These are phyloP conservation scores for Akebia trifoliata DNA, from an alignment of 164 flowering plant species.

Conservation along the genomic window DNA sequence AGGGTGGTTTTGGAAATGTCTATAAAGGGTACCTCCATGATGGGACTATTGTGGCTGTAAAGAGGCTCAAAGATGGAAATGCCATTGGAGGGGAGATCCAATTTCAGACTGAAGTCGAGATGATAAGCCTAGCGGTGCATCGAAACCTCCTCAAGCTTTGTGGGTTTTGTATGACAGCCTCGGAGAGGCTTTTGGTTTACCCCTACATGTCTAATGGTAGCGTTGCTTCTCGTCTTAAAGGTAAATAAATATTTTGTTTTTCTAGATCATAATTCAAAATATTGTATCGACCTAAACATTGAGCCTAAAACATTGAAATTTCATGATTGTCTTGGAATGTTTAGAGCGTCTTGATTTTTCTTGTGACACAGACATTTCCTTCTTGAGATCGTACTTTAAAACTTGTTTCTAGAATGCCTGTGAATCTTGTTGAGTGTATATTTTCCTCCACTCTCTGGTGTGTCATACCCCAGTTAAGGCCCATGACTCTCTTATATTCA, in stretches of 20 bases:
- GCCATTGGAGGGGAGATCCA: conserved; percentile 68
- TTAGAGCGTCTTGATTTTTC: too few species aligned
- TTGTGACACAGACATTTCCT: too few species aligned
- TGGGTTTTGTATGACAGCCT: conserved; percentile 64
- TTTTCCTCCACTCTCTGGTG: too few species aligned
- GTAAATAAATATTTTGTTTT: conserved; percentile 18
- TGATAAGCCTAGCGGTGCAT: conserved; percentile 82
- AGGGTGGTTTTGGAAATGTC: conserved; percentile 76
- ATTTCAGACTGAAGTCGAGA: conserved; percentile 81
- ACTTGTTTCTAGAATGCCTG: too few species aligned
- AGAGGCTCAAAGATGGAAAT: conserved; percentile 75
- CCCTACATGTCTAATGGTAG: conserved; percentile 87
- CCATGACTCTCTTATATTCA: too few species aligned
- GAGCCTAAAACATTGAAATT: too few species aligned
- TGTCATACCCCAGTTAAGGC: too few species aligned
- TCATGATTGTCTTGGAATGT: too few species aligned
- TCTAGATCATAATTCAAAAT: too few species aligned
- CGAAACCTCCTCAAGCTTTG: conserved; percentile 63
- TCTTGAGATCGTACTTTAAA: too few species aligned
- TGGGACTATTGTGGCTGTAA: conserved; percentile 73
- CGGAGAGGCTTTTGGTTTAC: conserved; percentile 67
- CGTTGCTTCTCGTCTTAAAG: conserved; percentile 76
- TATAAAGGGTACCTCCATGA: conserved; percentile 67
- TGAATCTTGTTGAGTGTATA: too few species aligned
- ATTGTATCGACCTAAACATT: background rate